Conservation (phyloP, 1,284 basidiomycete genomes). For the Paramarasmius palmivorus region DNA sequence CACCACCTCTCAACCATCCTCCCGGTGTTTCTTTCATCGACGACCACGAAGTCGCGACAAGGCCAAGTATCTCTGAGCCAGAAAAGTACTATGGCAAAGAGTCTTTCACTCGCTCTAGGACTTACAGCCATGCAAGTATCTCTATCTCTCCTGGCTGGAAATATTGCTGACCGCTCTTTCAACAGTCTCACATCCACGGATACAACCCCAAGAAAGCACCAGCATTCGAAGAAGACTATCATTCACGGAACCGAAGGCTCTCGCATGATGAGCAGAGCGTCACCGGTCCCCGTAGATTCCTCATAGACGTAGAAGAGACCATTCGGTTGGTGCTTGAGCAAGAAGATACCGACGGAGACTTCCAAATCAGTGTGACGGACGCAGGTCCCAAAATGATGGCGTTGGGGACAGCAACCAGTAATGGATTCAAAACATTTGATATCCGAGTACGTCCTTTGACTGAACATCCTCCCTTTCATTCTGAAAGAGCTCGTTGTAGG, state of each 20-base stretch:
- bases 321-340: slow-evolving; percentile 96
- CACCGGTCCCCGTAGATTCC: slow-evolving; percentile 80
- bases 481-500: slow-evolving; percentile 45
- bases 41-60: slow-evolving; percentile 54
- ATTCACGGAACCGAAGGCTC: slow-evolving; percentile 71
- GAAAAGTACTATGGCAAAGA: slow-evolving; percentile 85
- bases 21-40: slow-evolving; percentile 67
- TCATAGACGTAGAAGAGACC: slow-evolving; percentile 99
- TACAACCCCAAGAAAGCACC: slow-evolving; percentile 68
- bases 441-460: slow-evolving; percentile 67
- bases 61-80: slow-evolving; percentile 1
- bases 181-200: slow-evolving; percentile 60
- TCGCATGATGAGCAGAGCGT: slow-evolving; percentile 84
- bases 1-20: slow-evolving; percentile 57
- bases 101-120: slow-evolving; percentile 75
- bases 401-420: slow-evolving; percentile 94
- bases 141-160: slow-evolving; percentile 7
- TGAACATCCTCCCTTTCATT: neutral
- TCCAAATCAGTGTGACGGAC: slow-evolving; percentile 95
- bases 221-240: slow-evolving; percentile 74
- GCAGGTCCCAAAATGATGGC: slow-evolving; percentile 96
- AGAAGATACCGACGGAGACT: slow-evolving; percentile 97
- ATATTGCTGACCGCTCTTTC: slow-evolving; percentile 16
- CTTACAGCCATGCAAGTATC: slow-evolving; percentile 74
- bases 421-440: slow-evolving; percentile 97